These are phyloP conservation scores for Lasiodiplodia theobromae DNA, from an alignment of 2,329 filamentous ascomycete species.

Conservation along the genomic window DNA sequence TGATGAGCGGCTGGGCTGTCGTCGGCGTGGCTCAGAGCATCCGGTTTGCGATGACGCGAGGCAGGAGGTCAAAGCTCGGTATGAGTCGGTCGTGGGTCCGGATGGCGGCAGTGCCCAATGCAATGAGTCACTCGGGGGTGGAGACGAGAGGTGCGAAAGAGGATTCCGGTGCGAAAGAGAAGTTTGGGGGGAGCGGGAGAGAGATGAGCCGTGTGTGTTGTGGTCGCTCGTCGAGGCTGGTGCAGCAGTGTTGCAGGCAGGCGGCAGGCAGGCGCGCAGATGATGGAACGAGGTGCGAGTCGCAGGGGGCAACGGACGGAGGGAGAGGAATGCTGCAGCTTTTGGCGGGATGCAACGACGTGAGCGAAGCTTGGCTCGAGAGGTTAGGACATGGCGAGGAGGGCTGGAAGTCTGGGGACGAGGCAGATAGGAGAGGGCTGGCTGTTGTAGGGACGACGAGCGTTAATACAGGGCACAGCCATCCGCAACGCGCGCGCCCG, in stretches of 20 bases:
- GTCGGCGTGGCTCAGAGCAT: conserved; percentile 44
- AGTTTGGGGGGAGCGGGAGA: conserved; percentile 34
- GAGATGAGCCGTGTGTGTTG: conserved; percentile 35
- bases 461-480: conserved; percentile 29
- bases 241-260: conserved; percentile 33
- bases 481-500: conserved; percentile 20
- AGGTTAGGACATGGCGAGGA: conserved; percentile 30
- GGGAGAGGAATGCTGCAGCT: conserved; percentile 30
- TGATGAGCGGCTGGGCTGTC: conserved; percentile 39
- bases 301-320: conserved; percentile 38
- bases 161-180: conserved; percentile 35
- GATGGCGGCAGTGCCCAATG: conserved; percentile 26
- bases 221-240: conserved; percentile 31
- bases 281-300: conserved; percentile 35
- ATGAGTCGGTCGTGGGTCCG: conserved; percentile 33
- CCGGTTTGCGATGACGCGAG: conserved; percentile 28
- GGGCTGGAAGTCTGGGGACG: conserved; percentile 20
- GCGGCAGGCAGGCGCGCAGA: conserved; percentile 40
- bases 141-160: conserved; percentile 37
- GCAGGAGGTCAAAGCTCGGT: conserved; percentile 34
- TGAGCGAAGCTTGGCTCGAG: conserved; percentile 21
- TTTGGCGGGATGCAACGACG: conserved; percentile 27
- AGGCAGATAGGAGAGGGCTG: conserved; percentile 20
- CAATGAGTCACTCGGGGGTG: conserved; percentile 40
- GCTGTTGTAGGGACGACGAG: conserved; percentile 26